Evolutionary conservation across 1,284 basidiomycete genomes (phyloP).

Genomic region (Trametes versicolor): DNA sequence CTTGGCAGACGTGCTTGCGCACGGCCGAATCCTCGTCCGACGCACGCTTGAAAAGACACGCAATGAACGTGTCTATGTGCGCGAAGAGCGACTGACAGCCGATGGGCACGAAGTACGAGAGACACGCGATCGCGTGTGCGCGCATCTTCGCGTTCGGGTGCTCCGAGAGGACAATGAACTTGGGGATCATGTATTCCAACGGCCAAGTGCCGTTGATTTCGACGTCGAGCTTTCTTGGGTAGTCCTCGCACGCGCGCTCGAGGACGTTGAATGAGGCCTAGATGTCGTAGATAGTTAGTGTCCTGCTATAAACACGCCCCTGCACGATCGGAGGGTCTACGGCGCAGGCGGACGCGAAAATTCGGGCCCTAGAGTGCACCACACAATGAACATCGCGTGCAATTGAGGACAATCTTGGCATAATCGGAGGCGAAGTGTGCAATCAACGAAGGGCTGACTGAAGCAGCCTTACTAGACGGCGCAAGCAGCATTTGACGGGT

Average conservation of each 20-base stretch:
- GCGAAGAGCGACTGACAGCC: conserved; percentile 85
- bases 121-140: conserved; percentile 91
- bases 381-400: conserved; percentile 5
- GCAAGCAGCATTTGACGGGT: no score
- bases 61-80: conserved; percentile 94
- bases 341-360: neutral
- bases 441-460: neutral
- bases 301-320: conserved; percentile 7
- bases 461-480: no score
- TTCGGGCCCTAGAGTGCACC: neutral
- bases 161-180: conserved; percentile 89
- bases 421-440: neutral
- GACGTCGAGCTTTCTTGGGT: conserved; percentile 94
- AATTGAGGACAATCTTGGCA: neutral
- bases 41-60: conserved; percentile 93
- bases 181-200: conserved; percentile 94
- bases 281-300: conserved; percentile 14
- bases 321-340: neutral
- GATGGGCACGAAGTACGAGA: conserved; percentile 93
- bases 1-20: conserved; percentile 95
- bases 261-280: conserved; percentile 96
- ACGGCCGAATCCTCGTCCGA: conserved; percentile 94
- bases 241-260: conserved; percentile 97
- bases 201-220: conserved; percentile 89
- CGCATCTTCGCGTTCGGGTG: conserved; percentile 91